These are phyloP conservation scores for Chrysoporthe puriensis DNA, from an alignment of 2,329 filamentous ascomycete species.

Conservation along the genomic window DNA sequence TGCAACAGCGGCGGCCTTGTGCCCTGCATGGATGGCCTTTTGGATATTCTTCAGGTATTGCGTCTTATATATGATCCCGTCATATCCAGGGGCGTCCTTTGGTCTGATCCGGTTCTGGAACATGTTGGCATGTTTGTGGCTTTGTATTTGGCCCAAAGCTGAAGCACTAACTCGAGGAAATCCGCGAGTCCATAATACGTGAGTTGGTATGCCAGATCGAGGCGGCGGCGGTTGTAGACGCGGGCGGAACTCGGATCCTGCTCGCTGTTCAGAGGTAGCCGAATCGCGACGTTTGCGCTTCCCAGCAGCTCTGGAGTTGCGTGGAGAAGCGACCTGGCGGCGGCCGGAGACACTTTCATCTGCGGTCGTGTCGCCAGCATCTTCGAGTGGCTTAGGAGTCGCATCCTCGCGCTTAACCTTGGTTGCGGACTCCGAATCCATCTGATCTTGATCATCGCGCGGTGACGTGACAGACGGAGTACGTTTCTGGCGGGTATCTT, in stretches of 20 bases:
- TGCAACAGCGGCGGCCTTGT: conserved; percentile 63
- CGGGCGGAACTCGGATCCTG: conserved; percentile 19
- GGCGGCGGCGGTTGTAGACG: conserved; percentile 20
- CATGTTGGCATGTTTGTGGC: conserved; percentile 78
- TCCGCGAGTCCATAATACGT: conserved; percentile 76
- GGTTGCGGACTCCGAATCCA: conserved; percentile 44
- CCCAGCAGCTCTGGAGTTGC: conserved; percentile 39
- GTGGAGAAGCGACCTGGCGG: conserved; percentile 42
- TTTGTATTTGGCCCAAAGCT: conserved; percentile 75
- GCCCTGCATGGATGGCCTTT: conserved; percentile 74
- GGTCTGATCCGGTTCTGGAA: conserved; percentile 78
- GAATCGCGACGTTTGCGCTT: conserved; percentile 64
- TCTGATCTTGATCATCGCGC: conserved; percentile 39
- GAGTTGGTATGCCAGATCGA: conserved; percentile 51
- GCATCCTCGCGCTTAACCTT: conserved; percentile 63
- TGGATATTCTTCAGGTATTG: conserved; percentile 80
- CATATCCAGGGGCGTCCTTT: conserved; percentile 75
- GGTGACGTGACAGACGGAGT: conserved; percentile 28
- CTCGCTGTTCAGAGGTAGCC: conserved; percentile 36
- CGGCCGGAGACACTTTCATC: conserved; percentile 55
- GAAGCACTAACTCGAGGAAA: conserved; percentile 74
- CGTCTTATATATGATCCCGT: conserved; percentile 71
- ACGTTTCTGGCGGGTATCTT: conserved; percentile 28
- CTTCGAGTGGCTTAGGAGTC: conserved; percentile 58
- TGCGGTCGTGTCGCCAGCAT: conserved; percentile 58